phyloP scores from a whole-genome alignment of 2,329 filamentous ascomycete genomes.

The Trichoderma harzianum region DNA sequence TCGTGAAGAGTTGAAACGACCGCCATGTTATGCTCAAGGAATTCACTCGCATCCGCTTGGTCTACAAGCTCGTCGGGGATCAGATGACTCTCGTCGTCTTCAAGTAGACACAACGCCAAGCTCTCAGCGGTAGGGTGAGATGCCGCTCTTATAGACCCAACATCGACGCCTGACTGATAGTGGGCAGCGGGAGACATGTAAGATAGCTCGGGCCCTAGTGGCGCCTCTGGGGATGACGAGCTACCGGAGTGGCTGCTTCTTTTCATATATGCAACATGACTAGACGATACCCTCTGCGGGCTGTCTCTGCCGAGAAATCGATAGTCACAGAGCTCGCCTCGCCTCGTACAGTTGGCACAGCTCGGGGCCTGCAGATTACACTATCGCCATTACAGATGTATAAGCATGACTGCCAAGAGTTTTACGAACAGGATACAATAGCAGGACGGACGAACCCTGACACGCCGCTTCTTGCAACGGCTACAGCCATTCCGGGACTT shows the following conservation, averaged over 20 bases:
- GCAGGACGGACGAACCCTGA: not conserved
- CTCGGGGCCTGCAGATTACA: constrained; percentile 12
- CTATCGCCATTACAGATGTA: not conserved
- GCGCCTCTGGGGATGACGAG: not conserved
- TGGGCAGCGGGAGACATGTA: not conserved
- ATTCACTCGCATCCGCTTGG: not conserved
- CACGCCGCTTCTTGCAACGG: constrained; percentile 13
- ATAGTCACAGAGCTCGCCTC: constrained; percentile 12
- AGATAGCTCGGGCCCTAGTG: not conserved
- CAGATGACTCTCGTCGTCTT: not conserved
- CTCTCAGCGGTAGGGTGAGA: not conserved
- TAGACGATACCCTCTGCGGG: not conserved
- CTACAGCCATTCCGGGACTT: constrained; percentile 6
- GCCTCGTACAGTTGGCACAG: constrained; percentile 7
- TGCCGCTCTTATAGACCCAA: not conserved
- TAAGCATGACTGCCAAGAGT: not conserved
- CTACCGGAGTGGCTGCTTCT: not conserved
- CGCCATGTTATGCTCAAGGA: constrained; percentile 1
- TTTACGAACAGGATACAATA: not conserved
- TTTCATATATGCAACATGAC: not conserved
- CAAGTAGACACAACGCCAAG: not conserved
- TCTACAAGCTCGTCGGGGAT: not conserved
- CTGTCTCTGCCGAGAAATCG: not conserved
- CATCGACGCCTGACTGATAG: not conserved
- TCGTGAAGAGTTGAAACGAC: not conserved